Base-by-base conservation (phyloP, 768 basidiomycete species). In the Pholiota conissans region DNA sequence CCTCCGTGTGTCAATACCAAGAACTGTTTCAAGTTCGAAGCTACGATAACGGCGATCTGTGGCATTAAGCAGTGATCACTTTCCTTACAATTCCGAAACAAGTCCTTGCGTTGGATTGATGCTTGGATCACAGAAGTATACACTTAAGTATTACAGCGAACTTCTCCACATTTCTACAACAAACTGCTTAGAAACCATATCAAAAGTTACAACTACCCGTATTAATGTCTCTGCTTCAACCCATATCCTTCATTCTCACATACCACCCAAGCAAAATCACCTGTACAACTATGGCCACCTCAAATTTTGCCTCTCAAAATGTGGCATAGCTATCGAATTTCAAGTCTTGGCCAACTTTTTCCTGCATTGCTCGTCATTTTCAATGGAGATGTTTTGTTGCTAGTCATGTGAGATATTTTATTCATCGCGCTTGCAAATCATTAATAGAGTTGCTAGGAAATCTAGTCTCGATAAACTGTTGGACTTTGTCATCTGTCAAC, bases 31-130 rank as follows among this genome's bases (percentile, higher is more conserved):
- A 59, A 16, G 48, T 45, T 3, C 76, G 61, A 42, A 53, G 46
- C 28, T 51, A 58, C 42, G 64, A 67, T 49, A 51, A 61, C 45
- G 65, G 66, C 9, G 66, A 69, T 50, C 40, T 70, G 48, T 70
- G 69, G 69, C 58, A 62, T 42, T 69, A 60, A 56, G 16, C 3
- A 10, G 14, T 40, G 3, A 6, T 49, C n/a, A 10, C 20, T 13
- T 26, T 1, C 54, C n/a, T 50, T 26, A 20, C 16, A 6, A 37
- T 26, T 9, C 14, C 34, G 22, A 18, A 18, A 26, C 27, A 27
- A 11, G 11, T 13, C 14, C 3, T 18, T 40, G 37, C 37, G 18
- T 28, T 24, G 27, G 5, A 18, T 3, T 22, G 24, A 24, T n/a
- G 35, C n/a, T 37, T 40, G 14, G 18, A 27, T 5, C 40, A 7